These are phyloP conservation scores for Cercospora berteroae DNA, from an alignment of 2,329 filamentous ascomycete genomes.

Conservation along the genomic window DNA sequence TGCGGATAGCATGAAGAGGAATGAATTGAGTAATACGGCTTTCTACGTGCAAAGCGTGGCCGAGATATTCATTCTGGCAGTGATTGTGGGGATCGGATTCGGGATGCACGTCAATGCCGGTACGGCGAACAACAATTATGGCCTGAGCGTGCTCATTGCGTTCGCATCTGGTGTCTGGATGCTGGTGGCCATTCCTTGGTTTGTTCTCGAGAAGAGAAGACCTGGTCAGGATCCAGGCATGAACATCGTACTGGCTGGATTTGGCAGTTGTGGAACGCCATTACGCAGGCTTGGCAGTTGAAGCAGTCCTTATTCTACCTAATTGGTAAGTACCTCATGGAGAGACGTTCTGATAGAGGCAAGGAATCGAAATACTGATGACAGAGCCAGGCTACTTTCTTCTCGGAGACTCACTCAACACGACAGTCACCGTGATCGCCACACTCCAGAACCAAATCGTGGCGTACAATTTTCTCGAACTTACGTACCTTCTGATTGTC, in stretches of 20 bases:
- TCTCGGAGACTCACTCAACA: constrained; percentile 68
- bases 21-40: constrained; percentile 61
- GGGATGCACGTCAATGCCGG: no score
- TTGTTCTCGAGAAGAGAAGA: constrained; percentile 61
- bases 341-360: neutral
- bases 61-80: constrained; percentile 62
- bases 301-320: constrained; percentile 67
- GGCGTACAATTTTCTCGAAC: constrained; percentile 61
- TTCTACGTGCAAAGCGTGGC: constrained; percentile 64
- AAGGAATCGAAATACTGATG: neutral
- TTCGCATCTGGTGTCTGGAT: constrained; percentile 66
- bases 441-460: constrained; percentile 66
- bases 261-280: constrained; percentile 62
- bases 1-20: constrained; percentile 62
- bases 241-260: constrained; percentile 57
- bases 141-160: constrained; percentile 62
- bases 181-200: constrained; percentile 64
- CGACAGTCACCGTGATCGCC: constrained; percentile 65
- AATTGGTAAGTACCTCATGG: constrained; percentile 46
- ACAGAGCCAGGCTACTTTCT: constrained; percentile 57
- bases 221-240: constrained; percentile 56
- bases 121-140: constrained; percentile 68
- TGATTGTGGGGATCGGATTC: constrained; percentile 64
- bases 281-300: constrained; percentile 61
- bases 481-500: constrained; percentile 66